These are phyloP conservation scores for Aspergillus quadricinctus DNA, from an alignment of 2,329 filamentous ascomycete species.

Conservation along the genomic window DNA sequence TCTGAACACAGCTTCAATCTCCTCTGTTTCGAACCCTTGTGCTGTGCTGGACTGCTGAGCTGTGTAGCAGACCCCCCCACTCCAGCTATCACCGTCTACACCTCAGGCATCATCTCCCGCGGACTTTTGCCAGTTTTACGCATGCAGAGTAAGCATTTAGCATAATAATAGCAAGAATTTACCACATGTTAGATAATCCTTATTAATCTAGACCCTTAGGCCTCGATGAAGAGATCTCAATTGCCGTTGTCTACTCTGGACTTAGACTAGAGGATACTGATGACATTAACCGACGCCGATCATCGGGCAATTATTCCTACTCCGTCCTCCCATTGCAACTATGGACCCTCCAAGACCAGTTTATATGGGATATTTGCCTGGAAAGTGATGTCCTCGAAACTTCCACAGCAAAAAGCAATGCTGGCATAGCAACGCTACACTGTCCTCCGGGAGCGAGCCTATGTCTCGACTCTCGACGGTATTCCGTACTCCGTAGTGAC, in stretches of 20 bases:
- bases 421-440: not conserved
- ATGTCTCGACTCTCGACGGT: too few relatives aligned
- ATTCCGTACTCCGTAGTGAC: not conserved
- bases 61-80: not conserved
- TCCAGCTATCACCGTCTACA: not conserved
- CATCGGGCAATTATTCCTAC: not conserved
- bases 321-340: not conserved
- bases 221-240: not conserved
- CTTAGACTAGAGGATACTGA: too few relatives aligned
- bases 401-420: not conserved
- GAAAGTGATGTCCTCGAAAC: not conserved
- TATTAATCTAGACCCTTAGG: not conserved
- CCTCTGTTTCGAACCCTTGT: not conserved
- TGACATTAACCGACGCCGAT: not conserved
- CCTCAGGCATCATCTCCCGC: not conserved
- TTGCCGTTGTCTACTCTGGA: not conserved
- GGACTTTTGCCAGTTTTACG: not conserved
- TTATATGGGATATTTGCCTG: too few relatives aligned
- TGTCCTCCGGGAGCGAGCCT: not conserved
- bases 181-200: not conserved
- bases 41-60: not conserved
- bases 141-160: not conserved
- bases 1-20: not conserved
- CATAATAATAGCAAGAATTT: not conserved
- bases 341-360: too few relatives aligned